These are phyloP conservation scores for Dichotomopilus funicola DNA, from an alignment of 2,329 filamentous ascomycete species.

Conservation along the genomic window DNA sequence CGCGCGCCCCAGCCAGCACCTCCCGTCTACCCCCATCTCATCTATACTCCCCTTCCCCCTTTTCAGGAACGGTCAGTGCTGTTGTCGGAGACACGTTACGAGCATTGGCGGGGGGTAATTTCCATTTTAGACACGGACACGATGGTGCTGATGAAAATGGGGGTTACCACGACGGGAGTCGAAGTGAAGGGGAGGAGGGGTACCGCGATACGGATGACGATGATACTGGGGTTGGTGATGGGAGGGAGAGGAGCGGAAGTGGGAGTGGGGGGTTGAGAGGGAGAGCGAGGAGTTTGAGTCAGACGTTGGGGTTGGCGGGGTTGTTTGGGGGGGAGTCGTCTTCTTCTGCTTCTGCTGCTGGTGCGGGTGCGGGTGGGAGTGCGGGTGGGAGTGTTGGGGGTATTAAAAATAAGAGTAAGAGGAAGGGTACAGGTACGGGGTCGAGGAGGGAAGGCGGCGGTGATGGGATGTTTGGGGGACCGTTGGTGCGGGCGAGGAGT, in stretches of 20 bases:
- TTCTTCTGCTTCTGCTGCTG: neutral
- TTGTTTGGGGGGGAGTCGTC: slow-evolving; percentile 1
- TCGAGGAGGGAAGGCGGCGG: neutral
- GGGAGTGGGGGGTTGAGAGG: slow-evolving; percentile 24
- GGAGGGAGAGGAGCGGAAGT: slow-evolving; percentile 8
- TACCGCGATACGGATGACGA: slow-evolving; percentile 36
- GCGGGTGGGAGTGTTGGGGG: neutral
- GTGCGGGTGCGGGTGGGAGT: neutral
- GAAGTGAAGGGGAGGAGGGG: slow-evolving; percentile 48
- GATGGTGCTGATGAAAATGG: neutral
- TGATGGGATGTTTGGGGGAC: neutral
- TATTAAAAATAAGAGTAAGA: neutral
- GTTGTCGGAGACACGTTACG: slow-evolving; percentile 47
- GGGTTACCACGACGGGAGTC: slow-evolving; percentile 12
- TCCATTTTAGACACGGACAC: neutral
- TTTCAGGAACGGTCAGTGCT: slow-evolving; percentile 53
- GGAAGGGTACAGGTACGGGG: neutral
- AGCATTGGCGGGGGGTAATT: neutral
- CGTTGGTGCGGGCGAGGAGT: slow-evolving; percentile 1
- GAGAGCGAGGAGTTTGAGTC: slow-evolving; percentile 35
- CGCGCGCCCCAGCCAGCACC: slow-evolving; percentile 33
- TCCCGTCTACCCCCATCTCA: slow-evolving; percentile 32
- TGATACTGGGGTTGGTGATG: neutral
- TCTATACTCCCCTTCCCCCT: slow-evolving; percentile 53
- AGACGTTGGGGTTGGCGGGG: slow-evolving; percentile 31